Conservation (phyloP, 352 stramenopile species). For the Phytopythium aichiense region DNA sequence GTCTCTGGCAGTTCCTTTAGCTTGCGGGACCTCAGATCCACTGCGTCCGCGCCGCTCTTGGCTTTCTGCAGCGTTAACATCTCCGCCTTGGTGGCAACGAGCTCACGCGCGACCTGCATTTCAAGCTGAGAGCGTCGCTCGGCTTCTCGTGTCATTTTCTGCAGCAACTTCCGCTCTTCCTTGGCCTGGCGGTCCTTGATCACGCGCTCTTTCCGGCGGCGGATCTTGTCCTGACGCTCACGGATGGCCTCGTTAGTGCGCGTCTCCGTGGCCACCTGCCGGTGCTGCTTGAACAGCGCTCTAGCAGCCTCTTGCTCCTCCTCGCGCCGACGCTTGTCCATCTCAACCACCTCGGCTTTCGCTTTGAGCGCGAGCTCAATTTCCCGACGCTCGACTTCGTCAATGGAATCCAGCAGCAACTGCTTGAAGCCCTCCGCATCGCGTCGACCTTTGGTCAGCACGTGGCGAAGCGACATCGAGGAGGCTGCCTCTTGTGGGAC, state of each 20-base stretch:
- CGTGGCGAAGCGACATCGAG: background rate
- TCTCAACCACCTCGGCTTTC: slow-evolving; percentile 45
- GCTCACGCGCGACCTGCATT: slow-evolving; percentile 41
- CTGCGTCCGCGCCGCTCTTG: slow-evolving; percentile 40
- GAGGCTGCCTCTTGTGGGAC: background rate
- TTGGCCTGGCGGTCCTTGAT: slow-evolving; percentile 55
- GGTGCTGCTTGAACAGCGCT: slow-evolving; percentile 40
- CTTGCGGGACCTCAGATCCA: slow-evolving; percentile 30
- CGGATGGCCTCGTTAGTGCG: slow-evolving; percentile 57
- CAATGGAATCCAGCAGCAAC: slow-evolving; percentile 33
- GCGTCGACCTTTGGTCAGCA: slow-evolving; percentile 9
- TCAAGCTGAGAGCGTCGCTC: slow-evolving; percentile 40
- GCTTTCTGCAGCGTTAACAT: slow-evolving; percentile 46
- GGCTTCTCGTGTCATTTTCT: slow-evolving; percentile 32
- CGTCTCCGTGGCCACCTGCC: slow-evolving; percentile 39
- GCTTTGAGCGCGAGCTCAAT: slow-evolving; percentile 36
- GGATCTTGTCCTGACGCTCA: slow-evolving; percentile 63
- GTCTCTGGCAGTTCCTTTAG: slow-evolving; percentile 36
- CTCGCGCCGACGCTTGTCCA: slow-evolving; percentile 42
- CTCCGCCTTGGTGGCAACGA: slow-evolving; percentile 56
- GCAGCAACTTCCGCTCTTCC: slow-evolving; percentile 46
- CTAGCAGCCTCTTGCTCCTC: slow-evolving; percentile 45
- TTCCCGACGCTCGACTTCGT: slow-evolving; percentile 45
- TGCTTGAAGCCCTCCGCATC: slow-evolving; percentile 26
- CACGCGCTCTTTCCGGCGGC: slow-evolving; percentile 46